A percentile compares a stretch with the other conserved stretches of the same genome.
These are phyloP conservation scores for Rhizophagus clarus DNA, from an alignment of 192 early-diverging fungal species.

Conservation along the genomic window DNA sequence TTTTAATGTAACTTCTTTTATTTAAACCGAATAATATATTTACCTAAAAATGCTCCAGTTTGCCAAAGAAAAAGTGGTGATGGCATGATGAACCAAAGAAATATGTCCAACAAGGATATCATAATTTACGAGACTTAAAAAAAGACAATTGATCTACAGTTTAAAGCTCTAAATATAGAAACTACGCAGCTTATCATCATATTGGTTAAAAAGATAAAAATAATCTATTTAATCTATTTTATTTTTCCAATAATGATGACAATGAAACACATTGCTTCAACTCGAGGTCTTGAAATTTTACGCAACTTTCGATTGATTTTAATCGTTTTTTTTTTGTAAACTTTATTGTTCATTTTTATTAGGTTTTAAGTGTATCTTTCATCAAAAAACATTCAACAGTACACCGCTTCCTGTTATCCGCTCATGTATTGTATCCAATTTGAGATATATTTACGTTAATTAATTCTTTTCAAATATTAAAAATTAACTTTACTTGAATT, in stretches of 20 bases:
- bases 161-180: no score
- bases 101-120: no score
- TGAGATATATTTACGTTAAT: neutral
- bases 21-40: neutral
- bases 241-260: no score
- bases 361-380: neutral
- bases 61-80: slow-evolving; percentile 17
- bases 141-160: no score
- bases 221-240: no score
- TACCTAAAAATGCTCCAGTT: slow-evolving; percentile 33
- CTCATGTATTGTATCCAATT: neutral
- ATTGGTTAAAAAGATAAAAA: no score
- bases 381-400: neutral
- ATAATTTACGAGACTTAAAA: no score
- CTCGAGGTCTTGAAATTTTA: neutral
- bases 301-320: neutral
- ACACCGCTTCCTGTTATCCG: neutral
- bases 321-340: neutral
- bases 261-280: neutral
- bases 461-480: neutral
- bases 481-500: neutral
- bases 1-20: neutral
- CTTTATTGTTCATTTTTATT: neutral
- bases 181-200: no score
- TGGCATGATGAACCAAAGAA: neutral